These are phyloP conservation scores for Monosporascus ibericus DNA, from an alignment of 2,329 filamentous ascomycete species.

Conservation along the genomic window DNA sequence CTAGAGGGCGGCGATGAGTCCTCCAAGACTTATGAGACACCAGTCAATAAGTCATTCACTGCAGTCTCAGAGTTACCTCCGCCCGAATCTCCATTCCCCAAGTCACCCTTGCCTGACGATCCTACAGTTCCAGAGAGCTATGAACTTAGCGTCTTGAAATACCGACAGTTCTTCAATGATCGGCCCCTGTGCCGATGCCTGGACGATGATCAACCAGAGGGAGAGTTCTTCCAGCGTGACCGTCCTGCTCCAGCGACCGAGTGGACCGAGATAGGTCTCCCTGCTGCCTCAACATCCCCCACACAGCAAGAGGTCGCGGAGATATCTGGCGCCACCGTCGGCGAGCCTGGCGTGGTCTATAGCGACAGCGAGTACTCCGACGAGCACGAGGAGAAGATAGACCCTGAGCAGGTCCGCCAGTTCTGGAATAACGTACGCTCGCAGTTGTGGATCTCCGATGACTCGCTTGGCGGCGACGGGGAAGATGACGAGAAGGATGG, in stretches of 20 bases:
- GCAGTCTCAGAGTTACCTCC: not conserved
- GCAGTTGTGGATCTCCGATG: not conserved
- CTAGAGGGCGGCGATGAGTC: not conserved
- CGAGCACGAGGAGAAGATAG: not conserved
- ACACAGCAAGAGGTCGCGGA: not conserved
- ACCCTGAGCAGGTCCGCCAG: not conserved
- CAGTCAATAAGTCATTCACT: not conserved
- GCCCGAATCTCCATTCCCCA: not conserved
- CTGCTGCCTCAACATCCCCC: not conserved
- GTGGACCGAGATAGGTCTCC: not conserved
- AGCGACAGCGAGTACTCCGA: not conserved
- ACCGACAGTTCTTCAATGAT: not conserved
- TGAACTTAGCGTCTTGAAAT: not conserved
- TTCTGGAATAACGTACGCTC: not conserved
- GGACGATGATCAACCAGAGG: constrained; percentile 1
- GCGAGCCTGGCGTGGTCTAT: not conserved
- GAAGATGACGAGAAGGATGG: not conserved
- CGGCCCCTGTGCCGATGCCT: not conserved
- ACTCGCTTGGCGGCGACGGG: not conserved
- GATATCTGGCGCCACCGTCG: not conserved
- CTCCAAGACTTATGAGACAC: not conserved
- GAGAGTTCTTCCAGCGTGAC: not conserved
- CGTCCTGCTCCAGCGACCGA: not conserved
- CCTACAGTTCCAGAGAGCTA: not conserved
- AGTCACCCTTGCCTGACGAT: not conserved